Evolutionary conservation across 2,329 filamentous ascomycete species (phyloP).

Genomic region (Lachnellula subtilissima): DNA sequence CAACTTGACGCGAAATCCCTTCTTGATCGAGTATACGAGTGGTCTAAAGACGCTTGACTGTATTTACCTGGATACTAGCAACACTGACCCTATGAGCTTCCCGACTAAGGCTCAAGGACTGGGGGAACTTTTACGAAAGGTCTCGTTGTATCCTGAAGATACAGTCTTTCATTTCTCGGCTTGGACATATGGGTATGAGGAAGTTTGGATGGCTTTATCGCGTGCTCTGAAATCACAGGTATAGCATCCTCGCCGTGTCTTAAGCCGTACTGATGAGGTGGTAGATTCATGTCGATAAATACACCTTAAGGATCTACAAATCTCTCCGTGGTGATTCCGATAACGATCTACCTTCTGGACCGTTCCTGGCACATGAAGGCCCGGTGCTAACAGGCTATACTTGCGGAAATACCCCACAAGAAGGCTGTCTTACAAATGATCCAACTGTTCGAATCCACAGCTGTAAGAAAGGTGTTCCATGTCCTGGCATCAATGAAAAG

Average conservation of each 20-base stretch:
- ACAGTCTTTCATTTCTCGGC: slow-evolving; percentile 80
- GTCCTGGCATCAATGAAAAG: slow-evolving; percentile 43
- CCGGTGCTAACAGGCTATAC: slow-evolving; percentile 67
- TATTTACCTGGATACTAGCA: slow-evolving; percentile 87
- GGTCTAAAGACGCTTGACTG: slow-evolving; percentile 67
- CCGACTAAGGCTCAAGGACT: slow-evolving; percentile 70
- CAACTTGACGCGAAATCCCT: slow-evolving; percentile 63
- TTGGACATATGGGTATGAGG: slow-evolving; percentile 92
- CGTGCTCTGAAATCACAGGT: slow-evolving; percentile 62
- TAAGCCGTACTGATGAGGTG: slow-evolving; percentile 10
- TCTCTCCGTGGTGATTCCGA: slow-evolving; percentile 49
- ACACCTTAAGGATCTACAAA: slow-evolving; percentile 69
- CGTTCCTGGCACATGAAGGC: slow-evolving; percentile 51
- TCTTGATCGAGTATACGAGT: slow-evolving; percentile 67
- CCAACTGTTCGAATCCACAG: slow-evolving; percentile 69
- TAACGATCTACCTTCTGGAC: slow-evolving; percentile 25
- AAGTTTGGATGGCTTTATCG: slow-evolving; percentile 81
- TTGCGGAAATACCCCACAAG: slow-evolving; percentile 65
- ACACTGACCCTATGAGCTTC: slow-evolving; percentile 45
- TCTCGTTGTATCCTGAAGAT: slow-evolving; percentile 62
- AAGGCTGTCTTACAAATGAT: slow-evolving; percentile 67
- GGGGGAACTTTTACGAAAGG: slow-evolving; percentile 64
- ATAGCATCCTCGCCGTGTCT: slow-evolving; percentile 11
- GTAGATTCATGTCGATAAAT: slow-evolving; percentile 76
- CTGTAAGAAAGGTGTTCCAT: slow-evolving; percentile 70